Conservation (phyloP, 2,329 filamentous ascomycete genomes). For the Nemania diffusa region DNA sequence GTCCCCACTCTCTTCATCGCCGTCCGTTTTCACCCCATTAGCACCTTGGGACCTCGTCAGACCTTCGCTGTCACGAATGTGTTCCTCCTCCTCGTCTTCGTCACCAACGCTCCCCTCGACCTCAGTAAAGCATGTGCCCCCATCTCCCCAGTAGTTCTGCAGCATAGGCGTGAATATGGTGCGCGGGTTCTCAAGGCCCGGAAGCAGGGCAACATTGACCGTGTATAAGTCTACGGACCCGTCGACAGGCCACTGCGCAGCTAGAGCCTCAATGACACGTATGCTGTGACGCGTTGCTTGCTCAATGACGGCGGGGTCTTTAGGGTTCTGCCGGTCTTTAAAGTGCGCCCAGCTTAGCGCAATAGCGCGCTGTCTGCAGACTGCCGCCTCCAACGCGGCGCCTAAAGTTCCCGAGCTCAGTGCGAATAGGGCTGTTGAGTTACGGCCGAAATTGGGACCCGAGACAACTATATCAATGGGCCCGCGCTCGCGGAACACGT, state of each 20-base stretch:
- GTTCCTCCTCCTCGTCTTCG: constrained; percentile 76
- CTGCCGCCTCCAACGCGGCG: constrained; percentile 79
- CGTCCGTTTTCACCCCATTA: constrained; percentile 44
- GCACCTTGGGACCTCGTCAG: constrained; percentile 51
- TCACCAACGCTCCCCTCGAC: constrained; percentile 73
- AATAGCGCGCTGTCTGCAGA: constrained; percentile 76
- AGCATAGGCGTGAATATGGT: constrained; percentile 87
- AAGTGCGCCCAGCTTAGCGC: constrained; percentile 94
- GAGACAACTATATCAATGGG: constrained; percentile 81
- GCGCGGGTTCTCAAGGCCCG: constrained; percentile 76
- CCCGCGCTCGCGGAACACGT: constrained; percentile 78
- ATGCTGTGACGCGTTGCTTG: constrained; percentile 80
- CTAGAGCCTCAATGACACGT: constrained; percentile 81
- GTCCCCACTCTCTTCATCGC: constrained; percentile 42
- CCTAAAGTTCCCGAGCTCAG: constrained; percentile 82
- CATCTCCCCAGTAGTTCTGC: constrained; percentile 91
- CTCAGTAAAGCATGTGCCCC: constrained; percentile 85
- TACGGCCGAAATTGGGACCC: constrained; percentile 85
- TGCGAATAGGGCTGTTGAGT: constrained; percentile 82
- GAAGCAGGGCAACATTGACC: constrained; percentile 88
- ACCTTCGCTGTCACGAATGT: constrained; percentile 69
- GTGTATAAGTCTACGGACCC: constrained; percentile 82
- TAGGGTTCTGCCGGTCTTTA: constrained; percentile 76
- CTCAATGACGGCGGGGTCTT: constrained; percentile 83
- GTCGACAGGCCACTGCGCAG: constrained; percentile 75